phyloP scores from a whole-genome alignment of 2,329 filamentous ascomycete species.

The Aspergillus flavus region DNA sequence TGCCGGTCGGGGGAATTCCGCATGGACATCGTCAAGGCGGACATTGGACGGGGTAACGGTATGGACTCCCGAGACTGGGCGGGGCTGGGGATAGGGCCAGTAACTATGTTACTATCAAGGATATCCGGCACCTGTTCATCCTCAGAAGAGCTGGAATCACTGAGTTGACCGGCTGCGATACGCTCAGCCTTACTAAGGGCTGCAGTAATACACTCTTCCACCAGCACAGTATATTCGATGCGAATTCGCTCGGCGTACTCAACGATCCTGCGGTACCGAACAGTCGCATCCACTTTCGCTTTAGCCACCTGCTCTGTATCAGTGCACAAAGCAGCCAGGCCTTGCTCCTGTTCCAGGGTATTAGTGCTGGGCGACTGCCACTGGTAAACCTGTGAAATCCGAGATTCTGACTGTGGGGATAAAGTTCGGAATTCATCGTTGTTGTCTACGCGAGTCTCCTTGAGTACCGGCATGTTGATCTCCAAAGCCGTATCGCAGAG shows the following conservation, averaged over 20 bases:
- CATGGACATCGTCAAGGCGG: conserved; percentile 60
- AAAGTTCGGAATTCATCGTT: conserved; percentile 82
- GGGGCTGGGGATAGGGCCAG: conserved; percentile 13
- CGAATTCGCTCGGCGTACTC: conserved; percentile 96
- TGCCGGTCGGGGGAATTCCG: conserved; percentile 57
- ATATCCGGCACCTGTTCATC: conserved; percentile 53
- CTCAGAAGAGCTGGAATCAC: conserved; percentile 70
- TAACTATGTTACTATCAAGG: conserved; percentile 11
- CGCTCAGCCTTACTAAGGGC: conserved; percentile 86
- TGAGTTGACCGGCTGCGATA: conserved; percentile 81
- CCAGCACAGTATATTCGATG: conserved; percentile 86
- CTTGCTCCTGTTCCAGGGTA: conserved; percentile 90
- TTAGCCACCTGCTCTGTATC: conserved; percentile 85
- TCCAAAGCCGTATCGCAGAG: conserved; percentile 94
- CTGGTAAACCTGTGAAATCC: conserved; percentile 89
- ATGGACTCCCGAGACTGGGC: conserved; percentile 12
- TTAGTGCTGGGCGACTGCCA: conserved; percentile 95
- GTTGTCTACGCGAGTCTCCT: conserved; percentile 69
- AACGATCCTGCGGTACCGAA: conserved; percentile 87
- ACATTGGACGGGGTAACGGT: conserved; percentile 33
- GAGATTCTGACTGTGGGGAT: conserved; percentile 92
- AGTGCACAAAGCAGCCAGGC: conserved; percentile 80
- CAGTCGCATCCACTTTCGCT: conserved; percentile 88
- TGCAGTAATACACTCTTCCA: conserved; percentile 93
- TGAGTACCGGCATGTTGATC: conserved; percentile 91